Base-by-base conservation (phyloP, 306 rosid genomes). In the Senna tora region DNA sequence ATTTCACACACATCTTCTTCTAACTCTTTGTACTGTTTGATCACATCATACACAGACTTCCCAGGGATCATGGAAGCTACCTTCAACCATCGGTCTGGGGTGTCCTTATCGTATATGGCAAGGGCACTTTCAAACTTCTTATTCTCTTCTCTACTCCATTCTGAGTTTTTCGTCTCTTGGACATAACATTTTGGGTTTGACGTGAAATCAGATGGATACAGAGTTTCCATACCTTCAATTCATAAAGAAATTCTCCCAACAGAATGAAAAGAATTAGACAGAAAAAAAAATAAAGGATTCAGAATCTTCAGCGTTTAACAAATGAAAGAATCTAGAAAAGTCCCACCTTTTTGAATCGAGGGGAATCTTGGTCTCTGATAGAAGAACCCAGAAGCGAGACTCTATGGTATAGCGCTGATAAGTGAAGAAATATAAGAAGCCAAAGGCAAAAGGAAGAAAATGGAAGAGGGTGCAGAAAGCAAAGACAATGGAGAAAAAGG, bases 81-180 rank as follows among this genome's bases (percentile, higher is more conserved):
- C 67, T 65, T 84, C 5, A 21, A 22, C 93, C 93, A 90, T 47
- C 91, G 17, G 59, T 90, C 87, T 4, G 93, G 93, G 8, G 87
- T 83, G 57, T 84, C 84, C 76, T 85, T 75, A 22, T 87, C 93
- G n/a, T 21, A 82, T 16, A 82, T 74, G 28, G 93, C 93, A 8
- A 90, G 89, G 19, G 93, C 96, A 13, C 84, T 78, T 79, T 90
- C 96, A 59, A 90, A 90, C 57, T 5, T 34, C 88, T 90, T 90
- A 82, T 87, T 87, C 85, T 85, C 91, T 72, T 87, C 91, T 69
- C 17, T 84, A 17, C 83, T 87, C 96, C 96, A 90, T 68, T 84
- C 85, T 20, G 89, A 68, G 84, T 50, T 71, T 58, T 60, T 68
- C 41, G 65, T 71, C 51, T 72, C 79, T 28, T 75, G 75, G 66